Conservation (phyloP, 139 green algal species). For the Eudorina sp. region DNA sequence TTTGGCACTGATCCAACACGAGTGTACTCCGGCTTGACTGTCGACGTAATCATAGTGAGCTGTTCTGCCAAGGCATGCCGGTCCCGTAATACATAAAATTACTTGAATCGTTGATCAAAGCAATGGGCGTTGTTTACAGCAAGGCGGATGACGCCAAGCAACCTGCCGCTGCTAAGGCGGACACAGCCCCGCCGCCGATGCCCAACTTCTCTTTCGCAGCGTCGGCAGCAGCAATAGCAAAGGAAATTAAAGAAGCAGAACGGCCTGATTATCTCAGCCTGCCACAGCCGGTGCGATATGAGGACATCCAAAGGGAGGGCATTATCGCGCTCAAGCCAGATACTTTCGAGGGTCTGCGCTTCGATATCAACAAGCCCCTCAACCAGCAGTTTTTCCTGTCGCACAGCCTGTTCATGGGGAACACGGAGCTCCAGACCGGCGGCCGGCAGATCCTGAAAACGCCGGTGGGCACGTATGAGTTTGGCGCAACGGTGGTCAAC, state of each 20-base stretch:
- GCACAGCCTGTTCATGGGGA: constrained; percentile 94
- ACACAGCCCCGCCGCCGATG: constrained; percentile 63
- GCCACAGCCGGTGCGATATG: constrained; percentile 92
- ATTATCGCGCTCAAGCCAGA: constrained; percentile 98
- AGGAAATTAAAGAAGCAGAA: constrained; percentile 58
- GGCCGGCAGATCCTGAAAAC: constrained; percentile 86
- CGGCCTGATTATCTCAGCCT: constrained; percentile 73
- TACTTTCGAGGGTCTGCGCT: constrained; percentile 95
- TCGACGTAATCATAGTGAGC: not conserved
- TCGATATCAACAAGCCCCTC: constrained; percentile 98
- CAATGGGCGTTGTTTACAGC: constrained; percentile 34
- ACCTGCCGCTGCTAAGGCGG: not conserved
- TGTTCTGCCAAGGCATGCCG: not conserved
- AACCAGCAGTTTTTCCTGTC: constrained; percentile 97
- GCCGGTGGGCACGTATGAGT: constrained; percentile 94
- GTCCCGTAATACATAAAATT: not conserved
- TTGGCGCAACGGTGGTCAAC: constrained; percentile 97
- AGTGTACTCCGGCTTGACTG: no score
- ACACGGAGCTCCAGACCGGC: constrained; percentile 88
- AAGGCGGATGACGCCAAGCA: constrained; percentile 1
- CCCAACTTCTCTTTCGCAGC: constrained; percentile 62
- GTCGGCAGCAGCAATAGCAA: constrained; percentile 49
- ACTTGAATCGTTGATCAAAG: not conserved
- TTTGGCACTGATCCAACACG: no score
- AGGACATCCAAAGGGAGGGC: constrained; percentile 94